Evolutionary conservation across 176 grass and related monocot genomes (phyloP), one percentile per base, ranked within the genome.

Genomic region (Elymus sibiricus): DNA sequence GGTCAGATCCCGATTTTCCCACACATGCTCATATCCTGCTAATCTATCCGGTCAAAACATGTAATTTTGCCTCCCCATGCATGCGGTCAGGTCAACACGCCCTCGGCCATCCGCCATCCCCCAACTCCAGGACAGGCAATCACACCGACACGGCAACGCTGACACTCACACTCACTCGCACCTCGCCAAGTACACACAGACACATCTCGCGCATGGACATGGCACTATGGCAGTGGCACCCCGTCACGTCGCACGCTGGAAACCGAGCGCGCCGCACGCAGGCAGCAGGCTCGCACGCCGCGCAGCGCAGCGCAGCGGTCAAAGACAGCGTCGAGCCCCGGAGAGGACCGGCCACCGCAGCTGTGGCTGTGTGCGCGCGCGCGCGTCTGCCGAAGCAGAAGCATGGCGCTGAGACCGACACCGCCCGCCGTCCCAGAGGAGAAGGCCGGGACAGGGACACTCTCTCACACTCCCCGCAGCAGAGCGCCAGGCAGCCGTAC

Each of bases 381-480:
- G 63, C 14, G 27, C 35, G 4, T n/a, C 21, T 42, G 35, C 7
- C 64, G 8, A 17, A 7, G 37, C 11, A 9, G n/a, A 38, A 65
- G 65, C 65, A 63, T 44, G 65, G 22, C 84, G 79, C 85, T 44
- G 55, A 46, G 55, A 19, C 10, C 70, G 77, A 72, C 64, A 29
- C 43, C 70, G 25, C 66, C 34, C 64, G 34, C 65, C 65, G 31
- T 21, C 16, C 64, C 55, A 22, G 11, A 11, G 5, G 47, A 32
- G 64, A 27, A 79, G 49, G 34, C 17, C 49, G 39, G 29, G 14
- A 5, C 83, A 59, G 64, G 24, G 12, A 37, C 42, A 53, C n/a
- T n/a, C n/a, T n/a, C n/a, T n/a, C n/a, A n/a, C n/a, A n/a, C 73
- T 4, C 22, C 31, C 11, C 46, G 21, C 32, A 25, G 46, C 35